Evolutionary conservation across 2,329 filamentous ascomycete species (phyloP), one percentile per base, ranked within the genome.

Genomic region (Arachnomyces sp.): DNA sequence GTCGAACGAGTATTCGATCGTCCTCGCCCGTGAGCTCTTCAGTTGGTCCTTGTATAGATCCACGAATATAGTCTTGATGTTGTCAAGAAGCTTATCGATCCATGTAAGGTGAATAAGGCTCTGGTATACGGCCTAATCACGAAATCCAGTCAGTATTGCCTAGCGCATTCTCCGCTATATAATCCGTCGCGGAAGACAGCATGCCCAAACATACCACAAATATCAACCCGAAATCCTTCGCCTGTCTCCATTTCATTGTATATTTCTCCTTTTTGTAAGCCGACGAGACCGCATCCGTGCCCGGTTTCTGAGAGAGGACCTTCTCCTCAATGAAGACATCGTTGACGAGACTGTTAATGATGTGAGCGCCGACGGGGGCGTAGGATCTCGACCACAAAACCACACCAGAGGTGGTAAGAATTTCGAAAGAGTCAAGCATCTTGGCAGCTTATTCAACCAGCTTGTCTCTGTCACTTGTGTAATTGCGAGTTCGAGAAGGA

Each of bases 281-380:
- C 11, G 79, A 74, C 5, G 80, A 77, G 36, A 72, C 66, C 45
- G 80, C 75, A 49, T 78, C 77, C 38, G 79, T 72, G 40, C 77
- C 71, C 39, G 75, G 72, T 37, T 73, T 73, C 25, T 67, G 67
- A 13, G 70, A 65, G 43, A 79, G 74, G 44, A 77, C 76, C 63
- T 86, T 89, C 71, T 95, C 90, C 67, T 98, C 92, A 58, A 98
- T 95, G 62, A 98, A 95, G 59, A 95, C 86, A 65, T 96, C 88
- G 61, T 82, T 82, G 66, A 98, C 95, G 63, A 98, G 82, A 70
- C 79, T 84, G 72, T 98, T 95, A 71, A 98, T 82, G 49, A 95
- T 74, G 53, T 84, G 80, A 32, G 85, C 77, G 60, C 80, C 88
- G 58, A 94, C 80, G 2, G 83, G 75, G 40, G 82, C 80, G 62